Evolutionary conservation across 2,329 filamentous ascomycete species (phyloP).

Genomic region (Stenocarpella maydis): DNA sequence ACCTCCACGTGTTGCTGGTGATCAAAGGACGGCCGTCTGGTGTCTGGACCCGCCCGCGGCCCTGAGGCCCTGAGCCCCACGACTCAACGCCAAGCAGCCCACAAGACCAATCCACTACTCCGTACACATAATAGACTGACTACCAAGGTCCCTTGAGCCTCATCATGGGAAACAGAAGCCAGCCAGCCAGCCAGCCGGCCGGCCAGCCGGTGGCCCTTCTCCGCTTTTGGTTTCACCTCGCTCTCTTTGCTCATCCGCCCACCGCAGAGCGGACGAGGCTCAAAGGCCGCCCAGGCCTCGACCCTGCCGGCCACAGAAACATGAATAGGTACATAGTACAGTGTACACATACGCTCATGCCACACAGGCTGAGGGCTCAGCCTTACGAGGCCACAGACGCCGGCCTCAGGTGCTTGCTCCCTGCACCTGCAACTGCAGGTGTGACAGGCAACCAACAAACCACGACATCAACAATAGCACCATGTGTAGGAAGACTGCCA

Average conservation of each 20-base stretch:
- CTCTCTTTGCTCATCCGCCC: neutral
- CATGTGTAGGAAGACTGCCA: conserved; percentile 4
- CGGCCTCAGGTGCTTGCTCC: conserved; percentile 6
- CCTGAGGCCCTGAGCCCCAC: neutral
- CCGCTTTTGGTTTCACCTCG: conserved; percentile 23
- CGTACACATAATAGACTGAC: too few species aligned
- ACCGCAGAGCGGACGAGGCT: conserved; percentile 4
- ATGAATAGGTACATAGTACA: too few species aligned
- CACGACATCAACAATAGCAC: neutral
- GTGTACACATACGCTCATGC: neutral
- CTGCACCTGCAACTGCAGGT: conserved; percentile 11
- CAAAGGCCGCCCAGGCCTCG: conserved; percentile 11
- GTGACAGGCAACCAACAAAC: neutral
- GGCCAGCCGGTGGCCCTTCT: neutral
- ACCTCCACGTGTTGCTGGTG: conserved; percentile 24
- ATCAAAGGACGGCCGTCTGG: conserved; percentile 12
- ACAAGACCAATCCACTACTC: neutral
- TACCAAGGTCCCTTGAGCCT: conserved; percentile 5
- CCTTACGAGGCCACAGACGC: conserved; percentile 21
- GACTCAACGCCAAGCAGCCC: neutral
- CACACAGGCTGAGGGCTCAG: conserved; percentile 1
- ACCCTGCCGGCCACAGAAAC: conserved; percentile 4
- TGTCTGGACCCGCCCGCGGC: neutral
- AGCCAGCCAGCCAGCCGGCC: conserved; percentile 10
- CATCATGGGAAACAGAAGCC: conserved; percentile 6